Conservation (phyloP, 139 green algal species). For the Pseudopediastrum boryanum region DNA sequence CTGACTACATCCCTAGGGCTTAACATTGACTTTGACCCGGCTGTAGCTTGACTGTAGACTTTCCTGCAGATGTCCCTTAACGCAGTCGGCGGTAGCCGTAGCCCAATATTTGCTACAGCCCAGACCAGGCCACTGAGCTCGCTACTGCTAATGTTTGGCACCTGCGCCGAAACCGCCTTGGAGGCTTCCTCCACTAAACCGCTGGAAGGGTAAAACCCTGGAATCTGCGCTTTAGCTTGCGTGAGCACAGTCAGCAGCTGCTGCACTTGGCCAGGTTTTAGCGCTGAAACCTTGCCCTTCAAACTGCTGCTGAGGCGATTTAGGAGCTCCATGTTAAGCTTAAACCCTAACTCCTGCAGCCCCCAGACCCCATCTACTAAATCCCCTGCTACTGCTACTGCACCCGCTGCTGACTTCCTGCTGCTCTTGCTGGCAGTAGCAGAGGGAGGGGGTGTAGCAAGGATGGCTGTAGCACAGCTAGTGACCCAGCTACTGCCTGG, state of each 20-base stretch:
- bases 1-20: slow-evolving; percentile 9
- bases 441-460: no score
- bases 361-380: no score
- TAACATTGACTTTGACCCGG: no score
- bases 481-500: no score
- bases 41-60: slow-evolving; percentile 27
- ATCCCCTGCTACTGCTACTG: slow-evolving; percentile 15
- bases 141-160: no score
- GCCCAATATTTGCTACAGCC: neutral
- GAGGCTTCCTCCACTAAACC: no score
- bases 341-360: no score
- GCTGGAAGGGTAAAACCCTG: no score
- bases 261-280: slow-evolving; percentile 17
- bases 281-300: slow-evolving; percentile 2
- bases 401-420: neutral
- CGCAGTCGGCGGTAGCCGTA: slow-evolving; percentile 12
- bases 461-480: no score
- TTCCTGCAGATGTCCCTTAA: slow-evolving; percentile 20
- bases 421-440: neutral
- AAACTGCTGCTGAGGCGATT: neutral
- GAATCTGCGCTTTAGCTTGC: no score
- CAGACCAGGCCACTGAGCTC: slow-evolving; percentile 22
- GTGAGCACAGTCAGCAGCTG: no score
- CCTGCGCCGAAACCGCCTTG: no score
- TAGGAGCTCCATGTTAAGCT: slow-evolving; percentile 12